Evolutionary conservation across 176 grass and related monocot species (phyloP), one percentile per base, ranked within the genome.

Genomic region (Hyparrhenia diplandra): DNA sequence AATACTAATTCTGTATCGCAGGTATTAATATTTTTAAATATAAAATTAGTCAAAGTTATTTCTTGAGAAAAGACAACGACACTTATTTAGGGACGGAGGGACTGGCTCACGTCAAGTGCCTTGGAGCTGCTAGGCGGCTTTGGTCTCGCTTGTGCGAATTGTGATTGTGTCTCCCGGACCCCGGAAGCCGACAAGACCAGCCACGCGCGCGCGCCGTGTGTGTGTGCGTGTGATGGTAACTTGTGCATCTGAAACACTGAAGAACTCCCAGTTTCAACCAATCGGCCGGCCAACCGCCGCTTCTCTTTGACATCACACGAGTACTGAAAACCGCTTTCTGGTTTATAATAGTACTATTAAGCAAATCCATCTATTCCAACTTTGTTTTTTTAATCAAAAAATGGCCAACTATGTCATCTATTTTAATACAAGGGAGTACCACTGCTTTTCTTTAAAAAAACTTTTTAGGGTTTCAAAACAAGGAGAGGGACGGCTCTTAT

Each of bases 81-180:
- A n/a, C n/a, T n/a, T n/a, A n/a, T n/a, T n/a, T n/a, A n/a, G n/a
- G n/a, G n/a, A n/a, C n/a, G n/a, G 45, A 47, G 42, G 13, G 87
- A 32, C 32, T 32, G 4, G 87, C 85, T 85, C 67, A 79, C 85
- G 74, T 67, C 55, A 17, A 76, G 5, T 67, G 41, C 32, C 23
- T 92, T 47, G 78, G 67, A 54, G 30, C 28, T 59, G 28, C 73
- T 67, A 82, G 78, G 78, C 83, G 71, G 10, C 41, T 45, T 18
- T 14, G 37, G 40, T 41, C 8, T 11, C 40, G 42, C 12, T 45
- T 46, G 43, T 46, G 43, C 42, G 10, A 42, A 13, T 42, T 55
- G 66, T n/a, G n/a, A 34, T 60, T 28, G 20, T 47, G 46, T 68
- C 69, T 69, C 74, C 76, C 81, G 85, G 82, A 60, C 82, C 82